Evolutionary conservation across 352 stramenopile genomes (phyloP).

Genomic region (Achlya hypogyna): DNA sequence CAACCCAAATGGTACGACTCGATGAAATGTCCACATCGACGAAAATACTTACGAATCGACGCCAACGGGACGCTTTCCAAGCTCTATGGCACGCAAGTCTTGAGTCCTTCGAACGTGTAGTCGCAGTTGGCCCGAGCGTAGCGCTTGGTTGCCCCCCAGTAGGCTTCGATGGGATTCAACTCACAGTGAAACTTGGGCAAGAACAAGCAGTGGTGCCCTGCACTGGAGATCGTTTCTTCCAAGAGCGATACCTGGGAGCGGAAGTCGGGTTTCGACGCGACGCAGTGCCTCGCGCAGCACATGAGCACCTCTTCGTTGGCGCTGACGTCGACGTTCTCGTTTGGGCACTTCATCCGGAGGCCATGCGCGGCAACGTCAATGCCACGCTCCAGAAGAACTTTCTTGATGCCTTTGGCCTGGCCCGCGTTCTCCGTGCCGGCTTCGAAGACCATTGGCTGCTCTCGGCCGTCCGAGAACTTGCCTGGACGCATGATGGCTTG

Average conservation of each 20-base stretch:
- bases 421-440: not conserved
- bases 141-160: not conserved
- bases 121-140: constrained; percentile 5
- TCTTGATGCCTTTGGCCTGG: not conserved
- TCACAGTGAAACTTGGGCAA: constrained; percentile 9
- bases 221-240: not conserved
- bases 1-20: not conserved
- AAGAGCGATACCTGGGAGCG: not conserved
- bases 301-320: not conserved
- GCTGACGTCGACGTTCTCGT: not conserved
- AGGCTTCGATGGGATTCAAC: not conserved
- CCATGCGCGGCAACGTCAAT: not conserved
- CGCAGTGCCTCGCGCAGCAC: constrained; percentile 6
- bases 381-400: not conserved
- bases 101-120: not conserved
- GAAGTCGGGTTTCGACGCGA: not conserved
- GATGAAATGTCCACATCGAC: not conserved
- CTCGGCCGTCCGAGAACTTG: not conserved
- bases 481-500: not conserved
- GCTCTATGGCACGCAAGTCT: not conserved
- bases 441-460: not conserved
- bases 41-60: constrained; percentile 9
- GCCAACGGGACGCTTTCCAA: not conserved
- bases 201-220: not conserved
- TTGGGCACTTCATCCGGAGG: not conserved